phyloP scores from a whole-genome alignment of 2,329 filamentous ascomycete species.

The Fusarium sp. region DNA sequence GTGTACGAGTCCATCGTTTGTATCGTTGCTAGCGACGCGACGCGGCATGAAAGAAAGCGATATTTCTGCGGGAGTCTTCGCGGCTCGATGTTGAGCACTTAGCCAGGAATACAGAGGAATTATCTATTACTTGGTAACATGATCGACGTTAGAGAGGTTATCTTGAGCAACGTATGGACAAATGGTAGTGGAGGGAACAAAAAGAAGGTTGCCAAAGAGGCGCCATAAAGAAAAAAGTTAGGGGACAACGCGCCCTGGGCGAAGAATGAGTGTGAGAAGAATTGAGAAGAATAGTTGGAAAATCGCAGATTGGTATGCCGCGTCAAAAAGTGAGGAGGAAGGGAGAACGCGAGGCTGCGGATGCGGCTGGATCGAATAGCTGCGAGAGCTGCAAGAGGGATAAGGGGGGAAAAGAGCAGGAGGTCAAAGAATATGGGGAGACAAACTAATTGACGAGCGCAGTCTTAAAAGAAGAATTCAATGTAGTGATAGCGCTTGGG shows the following conservation, averaged over 20 bases:
- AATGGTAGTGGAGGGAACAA: constrained; percentile 36
- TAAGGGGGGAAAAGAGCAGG: constrained; percentile 31
- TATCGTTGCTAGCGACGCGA: constrained; percentile 20
- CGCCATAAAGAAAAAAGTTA: constrained; percentile 33
- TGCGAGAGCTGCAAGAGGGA: constrained; percentile 28
- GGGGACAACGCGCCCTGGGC: constrained; percentile 19
- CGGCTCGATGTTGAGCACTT: constrained; percentile 31
- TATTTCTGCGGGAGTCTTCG: constrained; percentile 4
- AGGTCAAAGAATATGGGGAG: constrained; percentile 37
- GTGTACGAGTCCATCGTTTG: constrained; percentile 62
- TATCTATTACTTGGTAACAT: constrained; percentile 60
- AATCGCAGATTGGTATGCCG: constrained; percentile 17
- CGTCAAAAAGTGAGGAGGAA: constrained; percentile 25
- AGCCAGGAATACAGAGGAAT: constrained; percentile 38
- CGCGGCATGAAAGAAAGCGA: constrained; percentile 21
- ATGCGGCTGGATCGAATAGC: constrained; percentile 34
- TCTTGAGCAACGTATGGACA: constrained; percentile 47
- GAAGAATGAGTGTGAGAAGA: constrained; percentile 18
- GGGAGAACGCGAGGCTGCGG: constrained; percentile 39
- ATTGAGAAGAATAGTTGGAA: constrained; percentile 9
- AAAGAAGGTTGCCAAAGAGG: constrained; percentile 42
- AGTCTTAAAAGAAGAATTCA: constrained; percentile 36
- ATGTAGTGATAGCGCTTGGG: constrained; percentile 26
- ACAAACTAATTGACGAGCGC: constrained; percentile 49
- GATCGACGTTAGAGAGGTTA: constrained; percentile 65